These are phyloP conservation scores for Groenewaldozyma salmanticensis DNA, from an alignment of 805 yeast genomes.

Conservation along the genomic window DNA sequence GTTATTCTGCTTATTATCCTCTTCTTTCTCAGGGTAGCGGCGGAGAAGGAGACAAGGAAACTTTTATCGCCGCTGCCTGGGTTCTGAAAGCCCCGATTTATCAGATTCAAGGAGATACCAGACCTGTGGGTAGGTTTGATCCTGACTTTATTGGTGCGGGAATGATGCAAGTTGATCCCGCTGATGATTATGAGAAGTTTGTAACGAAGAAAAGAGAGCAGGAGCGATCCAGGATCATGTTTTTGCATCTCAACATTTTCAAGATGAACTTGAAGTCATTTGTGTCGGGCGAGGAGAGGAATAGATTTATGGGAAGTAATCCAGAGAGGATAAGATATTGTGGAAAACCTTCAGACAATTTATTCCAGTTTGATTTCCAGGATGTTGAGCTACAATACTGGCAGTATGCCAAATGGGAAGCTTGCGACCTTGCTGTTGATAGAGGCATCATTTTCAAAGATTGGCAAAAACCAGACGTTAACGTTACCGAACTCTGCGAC, in stretches of 20 bases:
- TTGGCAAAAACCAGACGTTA: conserved; percentile 10
- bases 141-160: conserved; percentile 51
- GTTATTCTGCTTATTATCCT: conserved; percentile 51
- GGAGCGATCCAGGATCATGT: conserved; percentile 24
- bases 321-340: conserved; percentile 45
- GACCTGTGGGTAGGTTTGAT: conserved; percentile 26
- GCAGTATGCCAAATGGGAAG: conserved; percentile 17
- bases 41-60: conserved; percentile 82
- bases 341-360: conserved; percentile 33
- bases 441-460: conserved; percentile 6
- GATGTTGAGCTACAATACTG: conserved; percentile 17
- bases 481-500: conserved; percentile 7
- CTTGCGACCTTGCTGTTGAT: conserved; percentile 12
- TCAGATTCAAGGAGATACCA: conserved; percentile 4
- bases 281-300: conserved; percentile 25
- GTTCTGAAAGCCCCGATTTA: conserved; percentile 38
- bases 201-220: conserved; percentile 6
- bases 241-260: conserved; percentile 60
- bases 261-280: conserved; percentile 55
- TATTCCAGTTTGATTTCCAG: conserved; percentile 6
- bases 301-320: conserved; percentile 33
- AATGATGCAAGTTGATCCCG: conserved; percentile 68
- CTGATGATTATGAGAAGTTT: conserved; percentile 37
- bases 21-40: conserved; percentile 50
- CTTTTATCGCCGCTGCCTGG: conserved; percentile 62